Evolutionary conservation across 495 filamentous ascomycete species (phyloP).

Genomic region (Penicilliopsis zonata): DNA sequence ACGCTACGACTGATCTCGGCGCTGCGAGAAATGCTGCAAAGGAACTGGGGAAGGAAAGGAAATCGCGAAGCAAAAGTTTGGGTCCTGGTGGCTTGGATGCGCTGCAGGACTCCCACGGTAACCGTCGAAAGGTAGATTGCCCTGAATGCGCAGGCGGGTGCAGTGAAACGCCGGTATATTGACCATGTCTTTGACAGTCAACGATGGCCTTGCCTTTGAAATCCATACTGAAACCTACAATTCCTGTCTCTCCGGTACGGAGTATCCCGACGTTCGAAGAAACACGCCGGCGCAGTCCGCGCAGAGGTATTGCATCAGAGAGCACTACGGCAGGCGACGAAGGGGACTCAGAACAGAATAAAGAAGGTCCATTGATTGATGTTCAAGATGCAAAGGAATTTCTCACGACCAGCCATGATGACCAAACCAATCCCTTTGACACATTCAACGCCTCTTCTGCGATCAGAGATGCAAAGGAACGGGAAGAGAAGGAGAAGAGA

Average conservation of each 20-base stretch:
- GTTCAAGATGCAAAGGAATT: slow-evolving; percentile 30
- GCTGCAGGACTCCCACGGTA: slow-evolving; percentile 65
- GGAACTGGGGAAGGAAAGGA: slow-evolving; percentile 41
- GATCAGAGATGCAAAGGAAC: slow-evolving; percentile 52
- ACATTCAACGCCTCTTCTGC: slow-evolving; percentile 31
- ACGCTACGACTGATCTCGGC: slow-evolving; percentile 51
- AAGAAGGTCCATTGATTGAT: slow-evolving; percentile 35
- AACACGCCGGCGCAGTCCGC: slow-evolving; percentile 29
- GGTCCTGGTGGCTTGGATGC: slow-evolving; percentile 83
- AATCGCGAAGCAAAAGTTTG: slow-evolving; percentile 87
- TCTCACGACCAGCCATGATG: slow-evolving; percentile 19
- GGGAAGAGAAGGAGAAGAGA: slow-evolving; percentile 57
- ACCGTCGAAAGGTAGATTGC: slow-evolving; percentile 60
- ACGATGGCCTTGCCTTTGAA: slow-evolving; percentile 45
- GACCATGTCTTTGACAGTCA: slow-evolving; percentile 27
- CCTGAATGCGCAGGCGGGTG: too few species aligned
- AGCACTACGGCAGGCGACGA: slow-evolving; percentile 7
- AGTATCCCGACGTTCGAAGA: slow-evolving; percentile 41
- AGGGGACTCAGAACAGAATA: slow-evolving; percentile 7
- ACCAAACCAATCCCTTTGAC: slow-evolving; percentile 47
- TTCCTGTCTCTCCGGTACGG: slow-evolving; percentile 52
- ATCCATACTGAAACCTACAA: slow-evolving; percentile 80
- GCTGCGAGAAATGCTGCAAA: slow-evolving; percentile 23
- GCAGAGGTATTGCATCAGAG: slow-evolving; percentile 14
- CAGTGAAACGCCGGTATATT: too few species aligned